phyloP scores from a whole-genome alignment of 129 eudicot species.

The Silybum marianum region DNA sequence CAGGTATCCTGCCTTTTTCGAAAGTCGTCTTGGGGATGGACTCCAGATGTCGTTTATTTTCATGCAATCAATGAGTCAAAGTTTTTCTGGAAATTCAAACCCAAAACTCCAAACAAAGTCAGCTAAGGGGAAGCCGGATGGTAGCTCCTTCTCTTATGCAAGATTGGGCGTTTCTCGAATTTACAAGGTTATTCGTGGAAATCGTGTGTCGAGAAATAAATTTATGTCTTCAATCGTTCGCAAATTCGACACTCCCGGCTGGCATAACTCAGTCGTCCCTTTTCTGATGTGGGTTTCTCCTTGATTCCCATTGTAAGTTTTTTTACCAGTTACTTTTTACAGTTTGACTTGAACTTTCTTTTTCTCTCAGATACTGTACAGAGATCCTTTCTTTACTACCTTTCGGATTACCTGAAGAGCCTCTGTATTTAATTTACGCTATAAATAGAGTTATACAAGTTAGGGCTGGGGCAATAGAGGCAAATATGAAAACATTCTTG shows the following conservation, averaged over 20 bases:
- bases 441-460: slow-evolving; percentile 96
- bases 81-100: slow-evolving; percentile 39
- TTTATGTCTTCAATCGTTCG: slow-evolving; percentile 95
- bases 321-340: slow-evolving; percentile 7
- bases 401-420: slow-evolving; percentile 82
- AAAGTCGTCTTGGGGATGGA: slow-evolving; percentile 98
- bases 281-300: slow-evolving; percentile 64
- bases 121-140: slow-evolving; percentile 61
- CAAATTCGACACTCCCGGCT: slow-evolving; percentile 76
- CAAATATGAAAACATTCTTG: slow-evolving; percentile 73
- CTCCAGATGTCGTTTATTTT: slow-evolving; percentile 89
- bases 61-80: slow-evolving; percentile 69
- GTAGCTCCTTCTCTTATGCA: slow-evolving; percentile 59
- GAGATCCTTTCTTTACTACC: slow-evolving; percentile 95
- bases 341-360: slow-evolving; percentile 5
- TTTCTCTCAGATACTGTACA: slow-evolving; percentile 78
- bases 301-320: background rate
- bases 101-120: slow-evolving; percentile 49
- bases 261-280: slow-evolving; percentile 58
- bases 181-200: slow-evolving; percentile 95
- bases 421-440: slow-evolving; percentile 78
- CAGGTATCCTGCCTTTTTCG: slow-evolving; percentile 95
- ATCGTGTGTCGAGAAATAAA: slow-evolving; percentile 82
- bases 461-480: slow-evolving; percentile 85
- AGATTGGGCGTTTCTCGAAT: slow-evolving; percentile 89